phyloP scores from a whole-genome alignment of 495 filamentous ascomycete genomes.

The Chlorociboria aeruginascens region DNA sequence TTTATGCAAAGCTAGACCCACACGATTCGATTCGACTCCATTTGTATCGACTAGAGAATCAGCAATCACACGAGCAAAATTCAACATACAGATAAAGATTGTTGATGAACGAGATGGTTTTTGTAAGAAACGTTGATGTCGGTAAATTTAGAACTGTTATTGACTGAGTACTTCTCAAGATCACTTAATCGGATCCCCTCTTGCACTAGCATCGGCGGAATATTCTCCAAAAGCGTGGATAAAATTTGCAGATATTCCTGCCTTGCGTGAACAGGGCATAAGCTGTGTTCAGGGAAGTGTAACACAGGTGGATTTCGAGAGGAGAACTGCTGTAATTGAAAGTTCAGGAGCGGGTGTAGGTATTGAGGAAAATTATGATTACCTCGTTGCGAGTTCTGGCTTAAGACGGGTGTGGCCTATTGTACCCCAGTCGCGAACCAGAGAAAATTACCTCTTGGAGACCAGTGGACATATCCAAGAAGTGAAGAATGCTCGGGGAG shows the following conservation, averaged over 20 bases:
- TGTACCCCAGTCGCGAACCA: constrained; percentile 42
- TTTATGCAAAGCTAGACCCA: constrained; percentile 34
- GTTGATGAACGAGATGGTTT: constrained; percentile 62
- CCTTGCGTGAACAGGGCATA: constrained; percentile 38
- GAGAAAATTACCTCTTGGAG: constrained; percentile 46
- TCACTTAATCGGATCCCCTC: constrained; percentile 54
- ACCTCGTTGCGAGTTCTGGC: constrained; percentile 48
- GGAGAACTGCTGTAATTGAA: constrained; percentile 35
- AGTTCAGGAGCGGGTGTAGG: constrained; percentile 16
- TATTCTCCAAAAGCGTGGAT: constrained; percentile 50
- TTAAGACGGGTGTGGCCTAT: constrained; percentile 49
- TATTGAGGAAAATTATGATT: constrained; percentile 44
- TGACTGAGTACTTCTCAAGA: constrained; percentile 1
- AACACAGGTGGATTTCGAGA: constrained; percentile 35
- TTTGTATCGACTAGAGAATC: constrained; percentile 8
- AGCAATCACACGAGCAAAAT: constrained; percentile 10
- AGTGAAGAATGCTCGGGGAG: constrained; percentile 27
- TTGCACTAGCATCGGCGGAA: constrained; percentile 43
- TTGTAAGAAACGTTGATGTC: constrained; percentile 30
- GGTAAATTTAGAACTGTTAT: background rate
- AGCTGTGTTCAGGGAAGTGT: constrained; percentile 45
- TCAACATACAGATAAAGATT: constrained; percentile 50
- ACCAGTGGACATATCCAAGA: constrained; percentile 30
- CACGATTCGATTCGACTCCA: constrained; percentile 24
- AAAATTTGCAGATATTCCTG: constrained; percentile 45